A percentile compares a stretch with the other conserved stretches of the same genome.
These are phyloP conservation scores for Colletotrichum sp. DNA, from an alignment of 2,329 filamentous ascomycete genomes.

Conservation along the genomic window DNA sequence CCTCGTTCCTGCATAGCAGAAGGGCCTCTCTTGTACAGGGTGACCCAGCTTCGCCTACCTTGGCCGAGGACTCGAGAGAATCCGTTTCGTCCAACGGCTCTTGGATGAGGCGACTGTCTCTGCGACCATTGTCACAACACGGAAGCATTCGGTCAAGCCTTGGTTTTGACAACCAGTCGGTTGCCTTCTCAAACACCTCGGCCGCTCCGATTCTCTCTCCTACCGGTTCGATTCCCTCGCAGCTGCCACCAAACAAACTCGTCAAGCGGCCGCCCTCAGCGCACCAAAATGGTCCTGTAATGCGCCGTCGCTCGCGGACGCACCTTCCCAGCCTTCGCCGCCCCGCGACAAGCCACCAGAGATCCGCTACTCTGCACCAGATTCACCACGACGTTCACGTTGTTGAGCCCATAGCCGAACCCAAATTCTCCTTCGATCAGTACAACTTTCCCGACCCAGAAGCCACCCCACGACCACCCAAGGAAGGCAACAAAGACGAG, in stretches of 20 bases:
- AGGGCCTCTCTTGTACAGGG: conserved; percentile 49
- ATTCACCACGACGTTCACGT: conserved; percentile 37
- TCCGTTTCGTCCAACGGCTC: conserved; percentile 68
- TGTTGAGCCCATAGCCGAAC: conserved; percentile 9
- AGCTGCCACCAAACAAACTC: conserved; percentile 73
- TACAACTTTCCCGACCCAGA: background rate
- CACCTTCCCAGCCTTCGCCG: conserved; percentile 71
- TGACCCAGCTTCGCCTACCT: conserved; percentile 40
- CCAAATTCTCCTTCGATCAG: conserved; percentile 23
- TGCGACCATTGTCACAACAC: conserved; percentile 68
- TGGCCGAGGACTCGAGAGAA: conserved; percentile 54
- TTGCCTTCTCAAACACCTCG: conserved; percentile 71
- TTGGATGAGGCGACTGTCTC: conserved; percentile 76
- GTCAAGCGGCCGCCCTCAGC: conserved; percentile 74
- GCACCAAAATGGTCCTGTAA: conserved; percentile 47
- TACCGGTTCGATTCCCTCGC: conserved; percentile 40
- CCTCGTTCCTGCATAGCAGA: conserved; percentile 42
- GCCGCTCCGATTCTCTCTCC: conserved; percentile 65
- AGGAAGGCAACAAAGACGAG: background rate
- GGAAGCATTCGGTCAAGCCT: conserved; percentile 70
- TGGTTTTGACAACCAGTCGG: conserved; percentile 68
- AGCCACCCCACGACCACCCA: background rate
- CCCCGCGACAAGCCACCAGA: conserved; percentile 81
- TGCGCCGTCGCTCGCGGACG: conserved; percentile 58
- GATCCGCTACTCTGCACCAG: conserved; percentile 73